phyloP scores from a whole-genome alignment of 768 basidiomycete species.

The Russula sp. region DNA sequence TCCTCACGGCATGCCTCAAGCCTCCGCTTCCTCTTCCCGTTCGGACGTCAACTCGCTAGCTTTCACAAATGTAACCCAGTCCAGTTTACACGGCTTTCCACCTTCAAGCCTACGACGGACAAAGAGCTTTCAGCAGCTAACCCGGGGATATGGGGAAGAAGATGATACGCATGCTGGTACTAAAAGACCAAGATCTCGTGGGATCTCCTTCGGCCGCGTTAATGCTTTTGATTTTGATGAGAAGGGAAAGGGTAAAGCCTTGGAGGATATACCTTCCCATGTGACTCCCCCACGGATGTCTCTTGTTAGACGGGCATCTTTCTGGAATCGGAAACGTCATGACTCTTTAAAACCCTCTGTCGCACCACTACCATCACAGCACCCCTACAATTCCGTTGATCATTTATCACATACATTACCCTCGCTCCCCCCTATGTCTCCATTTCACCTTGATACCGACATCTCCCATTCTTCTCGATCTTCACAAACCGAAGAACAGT shows the following conservation, averaged over 20 bases:
- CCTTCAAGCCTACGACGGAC: slow-evolving; percentile 37
- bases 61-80: slow-evolving; percentile 33
- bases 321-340: slow-evolving; percentile 26
- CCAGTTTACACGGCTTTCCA: slow-evolving; percentile 22
- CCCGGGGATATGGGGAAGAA: slow-evolving; percentile 26
- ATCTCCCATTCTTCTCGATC: slow-evolving; percentile 26
- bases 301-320: slow-evolving; percentile 22
- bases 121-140: slow-evolving; percentile 48
- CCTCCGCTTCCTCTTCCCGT: slow-evolving; percentile 36
- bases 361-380: slow-evolving; percentile 30
- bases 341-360: slow-evolving; percentile 37
- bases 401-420: slow-evolving; percentile 36
- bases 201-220: slow-evolving; percentile 49
- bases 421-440: slow-evolving; percentile 39
- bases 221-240: slow-evolving; percentile 35
- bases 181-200: slow-evolving; percentile 39
- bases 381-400: slow-evolving; percentile 27
- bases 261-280: slow-evolving; percentile 29
- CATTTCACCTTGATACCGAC: slow-evolving; percentile 35
- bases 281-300: slow-evolving; percentile 22
- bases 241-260: slow-evolving; percentile 42
- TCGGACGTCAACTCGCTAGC: slow-evolving; percentile 46
- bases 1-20: slow-evolving; percentile 45
- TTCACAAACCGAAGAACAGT: slow-evolving; percentile 27
- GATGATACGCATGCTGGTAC: slow-evolving; percentile 21